Evolutionary conservation across 2,329 filamentous ascomycete species (phyloP).

Genomic region (Colletotrichum sp.): DNA sequence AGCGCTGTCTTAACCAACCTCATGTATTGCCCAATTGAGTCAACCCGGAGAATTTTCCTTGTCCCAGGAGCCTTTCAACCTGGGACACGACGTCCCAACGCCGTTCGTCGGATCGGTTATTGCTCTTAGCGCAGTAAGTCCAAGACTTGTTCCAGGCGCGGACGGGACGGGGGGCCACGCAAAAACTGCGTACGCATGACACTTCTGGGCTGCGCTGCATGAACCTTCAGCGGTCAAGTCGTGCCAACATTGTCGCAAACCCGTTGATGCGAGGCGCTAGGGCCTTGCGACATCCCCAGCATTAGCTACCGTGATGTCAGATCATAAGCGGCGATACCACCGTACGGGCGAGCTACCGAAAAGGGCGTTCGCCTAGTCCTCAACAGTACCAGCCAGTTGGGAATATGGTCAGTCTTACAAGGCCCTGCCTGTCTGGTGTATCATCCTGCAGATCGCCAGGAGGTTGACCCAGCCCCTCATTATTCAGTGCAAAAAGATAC

Average conservation of each 20-base stretch:
- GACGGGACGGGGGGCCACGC: neutral
- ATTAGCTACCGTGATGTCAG: neutral
- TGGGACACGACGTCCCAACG: neutral
- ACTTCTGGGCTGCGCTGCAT: neutral
- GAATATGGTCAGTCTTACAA: slow-evolving; percentile 2
- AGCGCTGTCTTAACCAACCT: slow-evolving; percentile 27
- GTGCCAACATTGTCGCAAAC: slow-evolving; percentile 7
- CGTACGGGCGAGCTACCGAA: slow-evolving; percentile 10
- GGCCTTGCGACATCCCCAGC: neutral
- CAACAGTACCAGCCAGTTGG: slow-evolving; percentile 15
- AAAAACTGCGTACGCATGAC: neutral
- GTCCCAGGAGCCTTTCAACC: neutral
- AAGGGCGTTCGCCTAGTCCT: neutral
- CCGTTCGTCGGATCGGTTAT: neutral
- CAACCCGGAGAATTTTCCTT: slow-evolving; percentile 29
- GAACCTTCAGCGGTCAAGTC: neutral
- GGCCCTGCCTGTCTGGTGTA: slow-evolving; percentile 3
- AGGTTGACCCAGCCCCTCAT: neutral
- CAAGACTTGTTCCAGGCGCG: neutral
- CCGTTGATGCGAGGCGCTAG: neutral
- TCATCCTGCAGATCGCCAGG: slow-evolving; percentile 5
- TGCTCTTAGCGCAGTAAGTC: neutral
- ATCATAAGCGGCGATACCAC: neutral
- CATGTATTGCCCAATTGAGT: slow-evolving; percentile 32
- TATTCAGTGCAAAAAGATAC: neutral